Conservation (phyloP, 305 asterid genomes). For the Caryopteris hybrid region DNA sequence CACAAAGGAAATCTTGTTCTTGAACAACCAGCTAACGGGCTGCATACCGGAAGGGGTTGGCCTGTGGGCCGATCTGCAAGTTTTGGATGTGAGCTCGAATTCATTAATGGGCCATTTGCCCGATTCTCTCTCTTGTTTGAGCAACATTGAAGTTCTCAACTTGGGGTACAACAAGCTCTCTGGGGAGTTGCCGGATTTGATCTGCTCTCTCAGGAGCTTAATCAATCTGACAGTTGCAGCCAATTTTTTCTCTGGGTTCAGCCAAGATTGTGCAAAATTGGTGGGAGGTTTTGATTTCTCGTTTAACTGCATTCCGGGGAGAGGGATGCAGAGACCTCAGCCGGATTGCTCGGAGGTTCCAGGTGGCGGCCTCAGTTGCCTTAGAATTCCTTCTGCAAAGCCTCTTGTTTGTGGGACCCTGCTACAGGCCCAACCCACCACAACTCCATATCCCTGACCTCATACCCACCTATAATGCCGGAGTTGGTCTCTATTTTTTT, state of each 20-base stretch:
- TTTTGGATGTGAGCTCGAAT: slow-evolving; percentile 69
- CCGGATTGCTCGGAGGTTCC: slow-evolving; percentile 70
- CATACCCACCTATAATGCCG: too few species aligned
- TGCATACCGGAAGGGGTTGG: slow-evolving; percentile 87
- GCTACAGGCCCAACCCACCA: too few species aligned
- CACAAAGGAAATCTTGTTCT: slow-evolving; percentile 62
- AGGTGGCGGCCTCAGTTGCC: slow-evolving; percentile 65
- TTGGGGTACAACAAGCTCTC: slow-evolving; percentile 66
- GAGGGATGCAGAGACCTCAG: slow-evolving; percentile 58
- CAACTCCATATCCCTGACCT: too few species aligned
- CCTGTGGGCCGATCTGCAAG: slow-evolving; percentile 69
- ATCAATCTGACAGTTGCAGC: slow-evolving; percentile 63
- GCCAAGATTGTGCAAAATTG: slow-evolving; percentile 55
- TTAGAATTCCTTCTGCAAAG: slow-evolving; percentile 58
- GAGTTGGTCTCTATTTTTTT: too few species aligned
- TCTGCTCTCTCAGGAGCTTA: slow-evolving; percentile 51
- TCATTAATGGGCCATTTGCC: slow-evolving; percentile 75
- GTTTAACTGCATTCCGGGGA: slow-evolving; percentile 75
- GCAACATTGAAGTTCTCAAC: slow-evolving; percentile 60
- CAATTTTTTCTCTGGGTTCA: slow-evolving; percentile 73
- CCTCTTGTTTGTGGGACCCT: slow-evolving; percentile 62
- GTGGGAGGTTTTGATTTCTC: slow-evolving; percentile 70
- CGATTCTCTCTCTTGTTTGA: slow-evolving; percentile 65
- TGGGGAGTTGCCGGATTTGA: slow-evolving; percentile 67
- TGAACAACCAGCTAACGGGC: slow-evolving; percentile 79